phyloP scores from a whole-genome alignment of 108 stramenopile species.

The Cyclostephanos tholiformis region DNA sequence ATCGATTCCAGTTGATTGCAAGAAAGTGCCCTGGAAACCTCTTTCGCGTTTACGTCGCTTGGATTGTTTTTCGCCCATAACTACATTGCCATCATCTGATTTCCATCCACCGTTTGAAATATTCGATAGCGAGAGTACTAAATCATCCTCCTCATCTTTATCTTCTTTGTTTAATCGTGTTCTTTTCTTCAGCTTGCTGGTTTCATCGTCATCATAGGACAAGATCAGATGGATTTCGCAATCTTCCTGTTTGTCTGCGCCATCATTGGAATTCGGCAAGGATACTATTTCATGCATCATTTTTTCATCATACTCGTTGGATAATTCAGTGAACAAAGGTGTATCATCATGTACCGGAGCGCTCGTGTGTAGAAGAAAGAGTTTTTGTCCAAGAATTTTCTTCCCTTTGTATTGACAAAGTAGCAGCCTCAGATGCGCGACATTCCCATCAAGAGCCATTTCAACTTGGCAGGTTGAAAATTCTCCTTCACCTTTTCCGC shows the following conservation, averaged over 20 bases:
- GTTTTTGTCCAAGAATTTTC: conserved; percentile 30
- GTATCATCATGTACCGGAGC: background rate
- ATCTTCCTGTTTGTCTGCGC: conserved; percentile 1
- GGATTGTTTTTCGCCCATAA: conserved; percentile 4
- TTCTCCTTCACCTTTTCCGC: conserved; percentile 7
- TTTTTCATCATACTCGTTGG: conserved; percentile 12
- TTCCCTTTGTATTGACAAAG: conserved; percentile 34
- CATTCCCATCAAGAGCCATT: conserved; percentile 40
- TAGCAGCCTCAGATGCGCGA: conserved; percentile 47
- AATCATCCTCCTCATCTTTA: conserved; percentile 34
- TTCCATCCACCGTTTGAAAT: conserved; percentile 27
- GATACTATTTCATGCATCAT: conserved; percentile 13
- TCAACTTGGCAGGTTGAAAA: conserved; percentile 22
- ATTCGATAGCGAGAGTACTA: conserved; percentile 28
- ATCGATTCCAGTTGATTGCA: conserved; percentile 24
- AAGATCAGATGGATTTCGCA: conserved; percentile 23
- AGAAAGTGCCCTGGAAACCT: conserved; percentile 43
- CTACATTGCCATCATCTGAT: conserved; percentile 5
- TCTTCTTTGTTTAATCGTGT: conserved; percentile 26
- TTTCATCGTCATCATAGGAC: conserved; percentile 17
- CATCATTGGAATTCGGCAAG: no score
- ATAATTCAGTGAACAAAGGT: conserved; percentile 16
- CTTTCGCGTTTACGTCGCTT: conserved; percentile 34
- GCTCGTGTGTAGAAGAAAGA: conserved; percentile 23
- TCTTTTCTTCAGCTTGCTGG: background rate